These are phyloP conservation scores for Trichophyton benhamiae DNA, from an alignment of 2,329 filamentous ascomycete genomes.

Conservation along the genomic window DNA sequence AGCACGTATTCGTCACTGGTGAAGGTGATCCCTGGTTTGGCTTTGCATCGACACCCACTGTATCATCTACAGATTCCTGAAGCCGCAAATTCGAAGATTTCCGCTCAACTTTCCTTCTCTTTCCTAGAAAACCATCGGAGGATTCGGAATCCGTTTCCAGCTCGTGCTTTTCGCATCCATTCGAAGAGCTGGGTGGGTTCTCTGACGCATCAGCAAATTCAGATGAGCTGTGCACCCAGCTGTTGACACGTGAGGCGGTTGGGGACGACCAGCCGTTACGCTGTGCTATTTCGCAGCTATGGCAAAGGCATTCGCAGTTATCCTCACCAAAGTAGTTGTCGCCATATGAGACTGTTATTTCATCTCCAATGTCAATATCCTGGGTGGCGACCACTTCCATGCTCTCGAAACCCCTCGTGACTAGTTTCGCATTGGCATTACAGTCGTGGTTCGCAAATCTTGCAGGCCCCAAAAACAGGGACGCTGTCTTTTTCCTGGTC, in stretches of 20 bases:
- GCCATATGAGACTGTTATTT: slow-evolving; percentile 93
- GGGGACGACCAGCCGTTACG: slow-evolving; percentile 67
- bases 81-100: background rate
- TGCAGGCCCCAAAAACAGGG: slow-evolving; percentile 85
- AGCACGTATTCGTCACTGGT: background rate
- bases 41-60: background rate
- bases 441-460: slow-evolving; percentile 98
- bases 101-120: slow-evolving; percentile 1
- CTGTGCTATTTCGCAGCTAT: slow-evolving; percentile 63
- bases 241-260: slow-evolving; percentile 5
- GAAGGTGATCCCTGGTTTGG: background rate
- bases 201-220: background rate
- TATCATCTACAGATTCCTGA: slow-evolving; percentile 1
- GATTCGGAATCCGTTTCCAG: background rate
- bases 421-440: slow-evolving; percentile 75
- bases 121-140: background rate
- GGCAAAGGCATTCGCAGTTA: slow-evolving; percentile 89
- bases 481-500: slow-evolving; percentile 78
- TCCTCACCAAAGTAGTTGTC: slow-evolving; percentile 91
- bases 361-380: slow-evolving; percentile 74
- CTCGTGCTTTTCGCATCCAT: background rate
- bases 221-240: background rate
- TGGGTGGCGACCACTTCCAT: slow-evolving; percentile 81
- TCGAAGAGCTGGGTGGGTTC: background rate
- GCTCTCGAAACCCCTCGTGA: slow-evolving; percentile 69